Percentiles rank a stretch among this genome's conserved stretches.
Conservation (phyloP, 1,284 basidiomycete species). For the Austroboletus novae-zelandiae region DNA sequence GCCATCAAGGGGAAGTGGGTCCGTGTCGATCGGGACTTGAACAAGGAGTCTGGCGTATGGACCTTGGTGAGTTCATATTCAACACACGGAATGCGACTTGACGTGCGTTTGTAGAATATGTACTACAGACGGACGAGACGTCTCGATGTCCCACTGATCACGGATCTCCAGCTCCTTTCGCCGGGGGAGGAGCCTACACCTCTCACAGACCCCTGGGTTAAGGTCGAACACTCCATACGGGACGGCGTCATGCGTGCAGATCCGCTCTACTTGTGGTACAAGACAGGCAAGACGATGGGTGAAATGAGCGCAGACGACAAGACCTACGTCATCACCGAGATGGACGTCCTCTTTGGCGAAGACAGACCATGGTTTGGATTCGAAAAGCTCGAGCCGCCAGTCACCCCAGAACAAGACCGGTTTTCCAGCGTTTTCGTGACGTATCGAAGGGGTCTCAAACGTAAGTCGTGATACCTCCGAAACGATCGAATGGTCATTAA, state of each 20-base stretch:
- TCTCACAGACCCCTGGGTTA: constrained; percentile 50
- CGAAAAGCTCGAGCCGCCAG: constrained; percentile 60
- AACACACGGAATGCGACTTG: not conserved
- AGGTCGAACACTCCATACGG: constrained; percentile 53
- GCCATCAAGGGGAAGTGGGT: constrained; percentile 88
- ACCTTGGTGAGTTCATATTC: constrained; percentile 43
- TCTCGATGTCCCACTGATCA: constrained; percentile 69
- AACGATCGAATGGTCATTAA: not conserved
- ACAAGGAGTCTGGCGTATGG: constrained; percentile 62
- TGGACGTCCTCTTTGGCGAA: constrained; percentile 85
- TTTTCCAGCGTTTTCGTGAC: constrained; percentile 57
- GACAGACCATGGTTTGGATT: constrained; percentile 84
- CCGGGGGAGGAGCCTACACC: constrained; percentile 47
- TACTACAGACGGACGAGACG: constrained; percentile 85
- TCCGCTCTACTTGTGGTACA: constrained; percentile 75
- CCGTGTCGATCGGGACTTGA: constrained; percentile 74
- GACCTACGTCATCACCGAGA: constrained; percentile 72
- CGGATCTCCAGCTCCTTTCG: constrained; percentile 57
- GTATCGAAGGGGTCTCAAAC: constrained; percentile 61
- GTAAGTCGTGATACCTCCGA: constrained; percentile 39
- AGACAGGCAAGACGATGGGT: constrained; percentile 55
- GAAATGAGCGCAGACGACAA: constrained; percentile 60
- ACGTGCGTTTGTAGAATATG: constrained; percentile 52
- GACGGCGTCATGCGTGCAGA: constrained; percentile 52
- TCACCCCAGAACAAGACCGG: constrained; percentile 42